A percentile compares a stretch with the other conserved stretches of the same genome.
Conservation (phyloP, 2,329 filamentous ascomycete genomes). For the Aspergillus bombycis region DNA sequence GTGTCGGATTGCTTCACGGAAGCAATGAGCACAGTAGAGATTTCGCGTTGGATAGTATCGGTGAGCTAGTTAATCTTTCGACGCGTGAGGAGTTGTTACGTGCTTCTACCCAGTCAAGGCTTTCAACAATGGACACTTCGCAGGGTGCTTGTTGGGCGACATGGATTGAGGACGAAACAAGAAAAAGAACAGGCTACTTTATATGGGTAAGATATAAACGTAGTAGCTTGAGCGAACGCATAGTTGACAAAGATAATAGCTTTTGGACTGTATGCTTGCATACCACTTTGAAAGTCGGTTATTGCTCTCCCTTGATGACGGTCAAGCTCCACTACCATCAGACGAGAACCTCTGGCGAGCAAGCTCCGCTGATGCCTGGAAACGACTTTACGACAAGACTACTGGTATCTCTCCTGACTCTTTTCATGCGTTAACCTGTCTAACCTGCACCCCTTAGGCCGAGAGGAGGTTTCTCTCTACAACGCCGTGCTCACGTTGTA, state of each 20-base stretch:
- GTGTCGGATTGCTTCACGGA: slow-evolving; percentile 36
- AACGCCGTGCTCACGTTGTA: slow-evolving; percentile 52
- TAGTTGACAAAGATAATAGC: slow-evolving; percentile 28
- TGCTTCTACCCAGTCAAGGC: slow-evolving; percentile 15
- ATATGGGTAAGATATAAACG: slow-evolving; percentile 43
- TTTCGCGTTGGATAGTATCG: slow-evolving; percentile 30
- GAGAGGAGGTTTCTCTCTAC: slow-evolving; percentile 42
- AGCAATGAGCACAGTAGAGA: slow-evolving; percentile 27
- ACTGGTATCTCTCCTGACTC: slow-evolving; percentile 21
- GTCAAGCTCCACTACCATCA: slow-evolving; percentile 43
- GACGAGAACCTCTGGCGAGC: slow-evolving; percentile 48
- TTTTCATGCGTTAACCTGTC: neutral
- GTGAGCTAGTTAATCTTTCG: slow-evolving; percentile 31
- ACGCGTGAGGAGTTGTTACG: slow-evolving; percentile 27
- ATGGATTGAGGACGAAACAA: slow-evolving; percentile 44
- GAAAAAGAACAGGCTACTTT: slow-evolving; percentile 44
- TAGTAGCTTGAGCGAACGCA: neutral
- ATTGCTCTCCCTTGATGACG: slow-evolving; percentile 45
- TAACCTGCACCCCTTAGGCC: slow-evolving; percentile 8
- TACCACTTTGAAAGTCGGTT: slow-evolving; percentile 43
- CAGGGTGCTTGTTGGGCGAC: slow-evolving; percentile 32
- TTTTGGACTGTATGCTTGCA: slow-evolving; percentile 46
- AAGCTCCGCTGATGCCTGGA: slow-evolving; percentile 37
- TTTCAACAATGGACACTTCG: slow-evolving; percentile 10
- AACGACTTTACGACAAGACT: slow-evolving; percentile 25